phyloP scores from a whole-genome alignment of 495 filamentous ascomycete species.

The Tuber indicum region DNA sequence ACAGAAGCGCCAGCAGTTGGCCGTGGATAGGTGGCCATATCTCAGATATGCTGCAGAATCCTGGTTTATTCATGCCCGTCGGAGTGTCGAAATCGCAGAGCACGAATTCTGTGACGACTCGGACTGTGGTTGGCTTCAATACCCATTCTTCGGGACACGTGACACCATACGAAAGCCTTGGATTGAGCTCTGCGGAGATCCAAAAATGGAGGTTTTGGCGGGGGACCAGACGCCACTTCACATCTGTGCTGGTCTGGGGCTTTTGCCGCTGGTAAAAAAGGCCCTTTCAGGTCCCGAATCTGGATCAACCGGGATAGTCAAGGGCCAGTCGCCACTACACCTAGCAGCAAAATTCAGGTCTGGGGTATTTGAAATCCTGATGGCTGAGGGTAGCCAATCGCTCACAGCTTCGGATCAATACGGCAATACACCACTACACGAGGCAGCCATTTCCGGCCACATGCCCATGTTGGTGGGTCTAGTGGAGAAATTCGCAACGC shows the following conservation, averaged over 20 bases:
- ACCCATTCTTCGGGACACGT: not conserved
- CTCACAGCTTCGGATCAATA: not conserved
- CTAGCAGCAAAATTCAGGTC: not conserved
- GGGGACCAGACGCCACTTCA: not conserved
- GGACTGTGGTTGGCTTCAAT: not conserved
- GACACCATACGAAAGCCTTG: not conserved
- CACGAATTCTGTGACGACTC: not conserved
- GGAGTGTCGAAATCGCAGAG: not conserved
- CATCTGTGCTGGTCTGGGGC: not conserved
- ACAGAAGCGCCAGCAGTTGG: not conserved
- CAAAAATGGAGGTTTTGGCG: not conserved
- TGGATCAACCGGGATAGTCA: too few relatives aligned
- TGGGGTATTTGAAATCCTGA: not conserved
- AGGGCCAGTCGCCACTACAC: not conserved
- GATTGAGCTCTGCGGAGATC: not conserved
- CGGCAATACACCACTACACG: not conserved
- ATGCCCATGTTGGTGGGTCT: not conserved
- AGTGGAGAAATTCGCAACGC: not conserved
- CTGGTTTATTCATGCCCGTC: not conserved
- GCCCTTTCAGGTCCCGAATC: too few relatives aligned
- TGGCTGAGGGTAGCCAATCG: not conserved
- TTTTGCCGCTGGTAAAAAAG: not conserved
- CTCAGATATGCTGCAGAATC: not conserved
- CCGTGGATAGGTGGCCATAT: not conserved
- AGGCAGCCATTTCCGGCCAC: not conserved